These are phyloP conservation scores for Madurella mycetomatis DNA, from an alignment of 2,329 filamentous ascomycete genomes.

Conservation along the genomic window DNA sequence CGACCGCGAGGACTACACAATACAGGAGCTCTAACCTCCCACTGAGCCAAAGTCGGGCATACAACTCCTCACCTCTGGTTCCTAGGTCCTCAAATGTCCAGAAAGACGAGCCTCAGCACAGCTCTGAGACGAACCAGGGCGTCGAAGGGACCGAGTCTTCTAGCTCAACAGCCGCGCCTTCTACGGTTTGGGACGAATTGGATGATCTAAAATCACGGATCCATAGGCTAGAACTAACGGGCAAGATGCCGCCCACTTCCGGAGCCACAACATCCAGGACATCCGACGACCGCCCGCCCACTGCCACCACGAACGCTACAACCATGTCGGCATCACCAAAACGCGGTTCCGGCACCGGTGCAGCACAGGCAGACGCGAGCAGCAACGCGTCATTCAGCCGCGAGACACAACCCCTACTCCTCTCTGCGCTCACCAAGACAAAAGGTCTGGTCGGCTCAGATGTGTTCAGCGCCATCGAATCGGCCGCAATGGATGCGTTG, in stretches of 20 bases:
- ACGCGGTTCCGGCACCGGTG: slow-evolving; percentile 36
- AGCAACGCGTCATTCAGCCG: slow-evolving; percentile 36
- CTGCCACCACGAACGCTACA: slow-evolving; percentile 85
- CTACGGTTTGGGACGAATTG: slow-evolving; percentile 95
- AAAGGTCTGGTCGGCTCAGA: slow-evolving; percentile 65
- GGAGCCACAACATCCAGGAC: slow-evolving; percentile 71
- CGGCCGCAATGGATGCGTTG: slow-evolving; percentile 76
- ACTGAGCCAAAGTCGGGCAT: slow-evolving; percentile 41
- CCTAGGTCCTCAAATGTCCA: slow-evolving; percentile 39
- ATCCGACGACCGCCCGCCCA: slow-evolving; percentile 77
- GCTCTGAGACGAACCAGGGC: slow-evolving; percentile 39
- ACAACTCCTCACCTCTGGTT: slow-evolving; percentile 58
- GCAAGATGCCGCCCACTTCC: slow-evolving; percentile 78
- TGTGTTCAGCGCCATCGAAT: slow-evolving; percentile 75
- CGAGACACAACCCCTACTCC: slow-evolving; percentile 71
- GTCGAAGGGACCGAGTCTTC: slow-evolving; percentile 78
- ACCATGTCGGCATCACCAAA: slow-evolving; percentile 89
- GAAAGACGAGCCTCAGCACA: slow-evolving; percentile 33
- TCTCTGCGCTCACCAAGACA: slow-evolving; percentile 75
- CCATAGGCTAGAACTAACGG: slow-evolving; percentile 81
- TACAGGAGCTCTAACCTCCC: slow-evolving; percentile 39
- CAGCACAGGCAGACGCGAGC: slow-evolving; percentile 40
- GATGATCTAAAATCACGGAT: slow-evolving; percentile 94
- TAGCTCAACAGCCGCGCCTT: slow-evolving; percentile 80
- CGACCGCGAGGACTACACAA: slow-evolving; percentile 40